phyloP scores from a whole-genome alignment of 2,329 filamentous ascomycete species.

The Pseudogymnoascus sp. region DNA sequence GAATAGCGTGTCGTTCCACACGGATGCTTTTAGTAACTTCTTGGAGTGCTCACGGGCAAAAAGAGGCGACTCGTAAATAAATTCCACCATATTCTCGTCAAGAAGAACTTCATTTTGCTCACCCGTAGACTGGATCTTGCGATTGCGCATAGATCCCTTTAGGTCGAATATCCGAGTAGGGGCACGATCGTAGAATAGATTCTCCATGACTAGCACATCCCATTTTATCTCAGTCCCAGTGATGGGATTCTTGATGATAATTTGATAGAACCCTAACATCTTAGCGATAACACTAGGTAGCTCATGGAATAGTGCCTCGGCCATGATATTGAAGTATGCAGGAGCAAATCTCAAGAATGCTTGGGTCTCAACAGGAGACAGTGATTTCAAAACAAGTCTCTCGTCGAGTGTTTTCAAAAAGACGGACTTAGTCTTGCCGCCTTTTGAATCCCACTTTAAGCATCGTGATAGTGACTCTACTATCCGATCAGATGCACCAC shows the following conservation, averaged over 20 bases:
- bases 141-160: constrained; percentile 97
- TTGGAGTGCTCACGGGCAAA: constrained; percentile 95
- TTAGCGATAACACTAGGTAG: constrained; percentile 95
- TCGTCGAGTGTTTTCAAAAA: constrained; percentile 96
- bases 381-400: constrained; percentile 69
- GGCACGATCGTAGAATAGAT: constrained; percentile 89
- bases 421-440: constrained; percentile 94
- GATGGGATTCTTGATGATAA: constrained; percentile 88
- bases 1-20: constrained; percentile 97
- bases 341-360: constrained; percentile 94
- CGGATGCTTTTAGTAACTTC: constrained; percentile 79
- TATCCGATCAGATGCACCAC: constrained; percentile 85
- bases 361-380: constrained; percentile 84
- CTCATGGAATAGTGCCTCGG: constrained; percentile 89
- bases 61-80: constrained; percentile 93
- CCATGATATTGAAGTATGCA: constrained; percentile 96
- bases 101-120: constrained; percentile 93
- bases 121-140: constrained; percentile 91
- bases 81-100: constrained; percentile 98
- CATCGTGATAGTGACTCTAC: constrained; percentile 92
- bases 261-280: constrained; percentile 97
- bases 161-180: constrained; percentile 89
- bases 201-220: constrained; percentile 93
- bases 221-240: constrained; percentile 92
- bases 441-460: constrained; percentile 95